Evolutionary conservation across 352 stramenopile species (phyloP).

Genomic region (Globisporangium canariense): DNA sequence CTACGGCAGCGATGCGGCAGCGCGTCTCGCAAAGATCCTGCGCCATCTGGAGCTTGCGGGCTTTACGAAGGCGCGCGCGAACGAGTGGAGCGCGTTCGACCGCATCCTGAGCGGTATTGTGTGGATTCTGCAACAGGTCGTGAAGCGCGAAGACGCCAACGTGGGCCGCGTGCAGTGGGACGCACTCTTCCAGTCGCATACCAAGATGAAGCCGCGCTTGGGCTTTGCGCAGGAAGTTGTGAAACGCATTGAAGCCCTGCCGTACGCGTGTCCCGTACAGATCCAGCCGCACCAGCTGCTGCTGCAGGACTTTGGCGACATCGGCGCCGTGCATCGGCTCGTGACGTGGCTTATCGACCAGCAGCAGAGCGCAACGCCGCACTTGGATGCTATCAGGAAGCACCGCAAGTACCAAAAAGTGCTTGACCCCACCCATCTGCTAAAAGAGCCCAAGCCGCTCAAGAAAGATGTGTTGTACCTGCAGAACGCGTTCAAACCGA

Average conservation of each 20-base stretch:
- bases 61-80: conserved; percentile 40
- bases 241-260: conserved; percentile 38
- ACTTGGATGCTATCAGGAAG: conserved; percentile 36
- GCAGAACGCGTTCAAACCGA: conserved; percentile 33
- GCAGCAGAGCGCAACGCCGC: conserved; percentile 19
- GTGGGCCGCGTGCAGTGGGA: conserved; percentile 59
- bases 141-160: conserved; percentile 40
- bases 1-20: conserved; percentile 32
- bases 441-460: conserved; percentile 13
- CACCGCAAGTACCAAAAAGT: conserved; percentile 33
- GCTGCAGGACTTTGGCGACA: conserved; percentile 75
- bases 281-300: conserved; percentile 74
- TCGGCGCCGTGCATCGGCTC: conserved; percentile 48
- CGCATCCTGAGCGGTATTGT: conserved; percentile 50
- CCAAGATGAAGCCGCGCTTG: conserved; percentile 67
- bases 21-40: conserved; percentile 31
- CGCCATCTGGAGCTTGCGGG: conserved; percentile 29
- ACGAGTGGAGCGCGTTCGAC: conserved; percentile 54
- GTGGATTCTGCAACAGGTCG: conserved; percentile 63
- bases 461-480: conserved; percentile 48
- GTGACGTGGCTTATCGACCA: conserved; percentile 56
- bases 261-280: conserved; percentile 21
- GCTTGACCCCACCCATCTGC: background rate
- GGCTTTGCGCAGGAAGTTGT: conserved; percentile 61
- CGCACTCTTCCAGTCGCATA: conserved; percentile 57